Evolutionary conservation across 2,329 filamentous ascomycete genomes (phyloP).

Genomic region (Scedosporium dehoogii): DNA sequence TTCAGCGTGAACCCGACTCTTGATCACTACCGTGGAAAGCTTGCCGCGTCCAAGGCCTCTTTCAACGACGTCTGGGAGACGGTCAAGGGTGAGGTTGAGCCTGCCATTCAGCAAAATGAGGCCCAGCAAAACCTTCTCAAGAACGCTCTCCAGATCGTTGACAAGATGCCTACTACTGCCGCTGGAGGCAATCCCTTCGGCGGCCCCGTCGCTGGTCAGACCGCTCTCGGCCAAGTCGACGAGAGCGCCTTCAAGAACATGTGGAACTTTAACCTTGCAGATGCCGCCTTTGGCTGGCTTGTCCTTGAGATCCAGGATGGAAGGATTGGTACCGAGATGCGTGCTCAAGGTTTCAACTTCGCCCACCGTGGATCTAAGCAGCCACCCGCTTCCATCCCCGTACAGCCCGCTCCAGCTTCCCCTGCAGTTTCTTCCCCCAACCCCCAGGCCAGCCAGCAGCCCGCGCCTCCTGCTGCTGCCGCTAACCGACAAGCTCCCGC

Average conservation of each 20-base stretch:
- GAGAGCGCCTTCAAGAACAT: conserved; percentile 99
- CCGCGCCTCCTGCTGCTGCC: conserved; percentile 4
- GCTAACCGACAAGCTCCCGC: background rate
- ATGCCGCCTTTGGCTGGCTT: conserved; percentile 93
- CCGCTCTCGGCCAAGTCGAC: conserved; percentile 77
- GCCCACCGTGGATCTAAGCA: conserved; percentile 87
- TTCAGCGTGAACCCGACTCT: conserved; percentile 98
- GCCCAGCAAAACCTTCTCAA: conserved; percentile 86
- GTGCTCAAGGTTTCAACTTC: conserved; percentile 98
- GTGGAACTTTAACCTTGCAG: conserved; percentile 99
- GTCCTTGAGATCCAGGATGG: conserved; percentile 93
- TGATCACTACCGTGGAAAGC: conserved; percentile 96
- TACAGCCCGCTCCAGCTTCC: conserved; percentile 22
- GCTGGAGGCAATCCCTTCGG: conserved; percentile 96
- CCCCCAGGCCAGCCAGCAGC: conserved; percentile 10
- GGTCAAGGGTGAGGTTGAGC: conserved; percentile 90
- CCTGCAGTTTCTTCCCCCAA: conserved; percentile 14
- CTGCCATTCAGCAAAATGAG: conserved; percentile 86
- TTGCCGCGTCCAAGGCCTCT: conserved; percentile 93
- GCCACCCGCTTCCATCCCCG: conserved; percentile 31
- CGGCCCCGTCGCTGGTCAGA: conserved; percentile 63
- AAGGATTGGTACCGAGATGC: conserved; percentile 96
- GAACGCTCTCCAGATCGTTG: conserved; percentile 85
- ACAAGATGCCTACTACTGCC: conserved; percentile 93
- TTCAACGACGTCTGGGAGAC: conserved; percentile 99